Evolutionary conservation across 202 grass and related monocot genomes (phyloP).

Genomic region (Dendrocalamus latiflorus): DNA sequence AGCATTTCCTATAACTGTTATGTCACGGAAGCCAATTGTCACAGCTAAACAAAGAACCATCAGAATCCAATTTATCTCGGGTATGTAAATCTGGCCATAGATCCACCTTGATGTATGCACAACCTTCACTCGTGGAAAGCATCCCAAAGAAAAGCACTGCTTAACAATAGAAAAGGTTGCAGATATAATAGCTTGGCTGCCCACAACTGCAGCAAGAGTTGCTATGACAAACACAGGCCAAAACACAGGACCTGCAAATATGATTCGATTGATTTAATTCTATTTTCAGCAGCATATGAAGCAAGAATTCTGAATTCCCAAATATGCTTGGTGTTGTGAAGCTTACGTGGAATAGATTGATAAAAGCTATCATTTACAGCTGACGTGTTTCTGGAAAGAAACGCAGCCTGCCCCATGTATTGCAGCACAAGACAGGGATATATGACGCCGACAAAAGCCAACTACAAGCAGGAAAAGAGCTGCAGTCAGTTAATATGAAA

Average conservation of each 20-base stretch:
- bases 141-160: constrained; percentile 71
- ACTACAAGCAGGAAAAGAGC: constrained; percentile 32
- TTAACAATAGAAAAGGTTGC: constrained; percentile 83
- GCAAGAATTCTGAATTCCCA: too few relatives aligned
- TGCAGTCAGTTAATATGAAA: too few relatives aligned
- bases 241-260: constrained; percentile 58
- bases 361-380: constrained; percentile 52
- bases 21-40: constrained; percentile 61
- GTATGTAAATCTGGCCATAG: constrained; percentile 85
- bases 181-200: constrained; percentile 75
- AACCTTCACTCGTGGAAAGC: constrained; percentile 76
- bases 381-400: constrained; percentile 54
- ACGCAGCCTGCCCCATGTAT: constrained; percentile 87
- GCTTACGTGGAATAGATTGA: constrained; percentile 62
- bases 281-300: too few relatives aligned
- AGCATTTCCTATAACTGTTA: constrained; percentile 68
- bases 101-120: constrained; percentile 87
- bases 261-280: too few relatives aligned
- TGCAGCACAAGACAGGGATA: constrained; percentile 79
- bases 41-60: constrained; percentile 78
- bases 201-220: constrained; percentile 72
- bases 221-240: constrained; percentile 76
- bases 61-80: constrained; percentile 87
- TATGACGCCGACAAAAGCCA: constrained; percentile 63
- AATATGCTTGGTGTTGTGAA: neutral